Evolutionary conservation across 345 rosid genomes (phyloP).

Genomic region (Salix caprea): DNA sequence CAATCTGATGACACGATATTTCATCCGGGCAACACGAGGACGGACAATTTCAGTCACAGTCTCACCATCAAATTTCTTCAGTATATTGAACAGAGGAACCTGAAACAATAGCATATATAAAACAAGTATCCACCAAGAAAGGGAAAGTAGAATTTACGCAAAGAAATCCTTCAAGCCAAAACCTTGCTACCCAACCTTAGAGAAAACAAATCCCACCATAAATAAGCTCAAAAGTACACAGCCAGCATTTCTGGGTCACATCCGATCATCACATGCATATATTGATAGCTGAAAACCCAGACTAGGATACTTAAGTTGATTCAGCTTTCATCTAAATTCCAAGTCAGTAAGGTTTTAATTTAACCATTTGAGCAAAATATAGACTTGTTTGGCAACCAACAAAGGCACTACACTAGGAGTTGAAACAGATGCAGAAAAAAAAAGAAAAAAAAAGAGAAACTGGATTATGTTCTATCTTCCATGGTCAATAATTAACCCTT

Average conservation of each 20-base stretch:
- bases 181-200: too few relatives aligned
- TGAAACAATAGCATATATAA: constrained; percentile 20
- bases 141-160: background rate
- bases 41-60: constrained; percentile 86
- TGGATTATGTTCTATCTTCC: background rate
- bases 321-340: background rate
- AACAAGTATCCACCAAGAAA: background rate
- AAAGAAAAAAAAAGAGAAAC: background rate
- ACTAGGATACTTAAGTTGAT: background rate
- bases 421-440: background rate
- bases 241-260: background rate
- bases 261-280: background rate
- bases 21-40: constrained; percentile 76
- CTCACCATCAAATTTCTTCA: constrained; percentile 97
- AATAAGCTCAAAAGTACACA: background rate
- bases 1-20: constrained; percentile 67
- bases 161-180: too few relatives aligned
- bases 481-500: background rate
- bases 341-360: background rate
- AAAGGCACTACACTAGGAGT: background rate
- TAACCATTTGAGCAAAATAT: background rate
- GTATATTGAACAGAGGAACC: constrained; percentile 84
- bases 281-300: background rate
- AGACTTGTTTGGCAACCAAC: background rate
- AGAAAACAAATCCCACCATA: background rate